Evolutionary conservation across 2,329 filamentous ascomycete species (phyloP).

Genomic region (Venturia asperata): DNA sequence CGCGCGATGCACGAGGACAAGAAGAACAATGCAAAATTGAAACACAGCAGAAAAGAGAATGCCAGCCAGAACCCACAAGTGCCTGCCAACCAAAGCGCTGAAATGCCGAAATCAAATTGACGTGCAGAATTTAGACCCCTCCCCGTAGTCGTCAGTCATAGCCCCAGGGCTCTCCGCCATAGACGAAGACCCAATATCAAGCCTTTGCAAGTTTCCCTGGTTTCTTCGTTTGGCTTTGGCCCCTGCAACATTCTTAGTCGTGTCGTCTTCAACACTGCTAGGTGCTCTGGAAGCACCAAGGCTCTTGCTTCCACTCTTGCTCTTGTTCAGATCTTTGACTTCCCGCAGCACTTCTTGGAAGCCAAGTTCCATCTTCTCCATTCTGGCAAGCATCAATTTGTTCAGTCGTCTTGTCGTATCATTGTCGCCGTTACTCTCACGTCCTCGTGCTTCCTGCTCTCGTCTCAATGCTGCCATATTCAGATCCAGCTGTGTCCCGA

Average conservation of each 20-base stretch:
- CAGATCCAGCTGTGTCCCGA: conserved; percentile 57
- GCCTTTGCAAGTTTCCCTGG: background rate
- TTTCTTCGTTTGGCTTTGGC: background rate
- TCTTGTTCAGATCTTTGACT: conserved; percentile 37
- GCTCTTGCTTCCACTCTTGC: conserved; percentile 6
- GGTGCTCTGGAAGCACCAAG: background rate
- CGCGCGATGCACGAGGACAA: background rate
- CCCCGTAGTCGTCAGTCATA: conserved; percentile 7
- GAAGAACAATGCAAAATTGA: background rate
- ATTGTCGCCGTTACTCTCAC: conserved; percentile 25
- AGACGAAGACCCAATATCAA: background rate
- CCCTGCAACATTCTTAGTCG: background rate
- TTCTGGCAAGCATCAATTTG: conserved; percentile 74
- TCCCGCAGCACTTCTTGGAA: conserved; percentile 81
- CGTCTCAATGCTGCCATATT: conserved; percentile 27
- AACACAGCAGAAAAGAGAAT: background rate
- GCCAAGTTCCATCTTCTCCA: conserved; percentile 89
- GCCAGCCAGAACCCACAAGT: background rate
- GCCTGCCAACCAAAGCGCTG: background rate
- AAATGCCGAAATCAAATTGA: conserved; percentile 3
- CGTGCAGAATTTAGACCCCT: background rate
- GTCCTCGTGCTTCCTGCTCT: conserved; percentile 29
- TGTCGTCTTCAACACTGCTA: background rate
- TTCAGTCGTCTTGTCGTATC: conserved; percentile 60
- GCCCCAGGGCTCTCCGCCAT: background rate